phyloP scores from a whole-genome alignment of 2,329 filamentous ascomycete species.

The Pseudofabraea citricarpa region DNA sequence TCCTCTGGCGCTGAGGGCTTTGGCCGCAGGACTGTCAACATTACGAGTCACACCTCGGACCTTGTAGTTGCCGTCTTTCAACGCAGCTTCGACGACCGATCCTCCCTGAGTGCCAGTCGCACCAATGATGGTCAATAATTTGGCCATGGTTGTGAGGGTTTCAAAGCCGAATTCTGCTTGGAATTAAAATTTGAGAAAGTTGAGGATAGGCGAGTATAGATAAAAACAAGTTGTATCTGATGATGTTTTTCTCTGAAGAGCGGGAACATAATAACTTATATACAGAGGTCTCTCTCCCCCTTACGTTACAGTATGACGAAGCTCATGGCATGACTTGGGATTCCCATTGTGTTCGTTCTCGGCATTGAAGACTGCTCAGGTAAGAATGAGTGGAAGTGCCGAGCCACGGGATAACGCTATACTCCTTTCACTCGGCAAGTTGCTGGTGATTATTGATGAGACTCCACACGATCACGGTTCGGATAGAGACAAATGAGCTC shows the following conservation, averaged over 20 bases:
- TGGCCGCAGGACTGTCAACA: conserved; percentile 33
- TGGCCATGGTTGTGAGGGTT: conserved; percentile 15
- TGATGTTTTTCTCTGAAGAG: not conserved
- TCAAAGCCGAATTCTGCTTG: not conserved
- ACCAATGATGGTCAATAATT: conserved; percentile 38
- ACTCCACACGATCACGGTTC: not conserved
- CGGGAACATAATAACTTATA: not conserved
- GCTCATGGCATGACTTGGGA: not conserved
- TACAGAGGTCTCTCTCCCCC: not conserved
- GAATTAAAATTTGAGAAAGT: not conserved
- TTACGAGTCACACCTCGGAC: conserved; percentile 43
- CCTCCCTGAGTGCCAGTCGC: conserved; percentile 44
- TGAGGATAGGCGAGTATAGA: not conserved
- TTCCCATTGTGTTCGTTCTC: not conserved
- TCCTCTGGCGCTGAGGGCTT: conserved; percentile 32
- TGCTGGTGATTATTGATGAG: not conserved
- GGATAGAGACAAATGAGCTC: not conserved
- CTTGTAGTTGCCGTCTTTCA: conserved; percentile 29
- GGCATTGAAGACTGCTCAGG: not conserved
- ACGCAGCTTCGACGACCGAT: conserved; percentile 40
- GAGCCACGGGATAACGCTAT: not conserved
- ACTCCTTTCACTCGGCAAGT: not conserved
- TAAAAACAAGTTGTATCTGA: not conserved
- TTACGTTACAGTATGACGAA: not conserved
- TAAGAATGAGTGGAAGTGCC: not conserved